Percentiles rank a stretch among this genome's conserved stretches.
These are phyloP conservation scores for Saccharomycopsis fodiens DNA, from an alignment of 805 yeast species.

Conservation along the genomic window DNA sequence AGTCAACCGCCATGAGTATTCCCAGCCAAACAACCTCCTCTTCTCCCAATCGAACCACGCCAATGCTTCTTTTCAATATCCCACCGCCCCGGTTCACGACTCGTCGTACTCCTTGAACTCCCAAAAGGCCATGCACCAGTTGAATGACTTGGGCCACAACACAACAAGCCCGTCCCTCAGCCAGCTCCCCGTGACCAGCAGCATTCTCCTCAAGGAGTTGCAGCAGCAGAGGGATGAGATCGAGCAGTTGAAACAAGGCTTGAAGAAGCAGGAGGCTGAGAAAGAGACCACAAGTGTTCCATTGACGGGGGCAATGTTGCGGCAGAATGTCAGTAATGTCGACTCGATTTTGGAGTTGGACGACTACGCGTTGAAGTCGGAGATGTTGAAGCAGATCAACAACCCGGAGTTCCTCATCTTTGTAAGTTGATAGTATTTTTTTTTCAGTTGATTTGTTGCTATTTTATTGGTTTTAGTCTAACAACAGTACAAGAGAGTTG, in stretches of 20 bases:
- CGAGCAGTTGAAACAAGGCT: neutral
- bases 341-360: neutral
- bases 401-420: slow-evolving; percentile 10
- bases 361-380: slow-evolving; percentile 6
- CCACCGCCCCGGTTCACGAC: too few relatives aligned
- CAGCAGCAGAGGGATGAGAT: neutral
- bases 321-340: neutral
- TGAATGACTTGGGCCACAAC: neutral
- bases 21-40: too few relatives aligned
- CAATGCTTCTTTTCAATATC: too few relatives aligned
- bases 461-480: too few relatives aligned
- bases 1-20: too few relatives aligned
- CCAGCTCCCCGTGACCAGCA: neutral
- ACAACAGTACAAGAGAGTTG: too few relatives aligned
- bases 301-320: neutral
- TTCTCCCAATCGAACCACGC: neutral
- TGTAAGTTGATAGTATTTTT: slow-evolving; percentile 3
- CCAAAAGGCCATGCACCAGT: neutral
- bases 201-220: neutral
- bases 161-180: neutral
- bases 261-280: neutral
- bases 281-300: neutral
- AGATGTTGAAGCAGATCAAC: slow-evolving; percentile 3
- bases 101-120: neutral
- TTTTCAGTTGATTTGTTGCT: too few relatives aligned